Evolutionary conservation across 75 land plant species (phyloP).

Genomic region (Pseudotsuga menziesii): DNA sequence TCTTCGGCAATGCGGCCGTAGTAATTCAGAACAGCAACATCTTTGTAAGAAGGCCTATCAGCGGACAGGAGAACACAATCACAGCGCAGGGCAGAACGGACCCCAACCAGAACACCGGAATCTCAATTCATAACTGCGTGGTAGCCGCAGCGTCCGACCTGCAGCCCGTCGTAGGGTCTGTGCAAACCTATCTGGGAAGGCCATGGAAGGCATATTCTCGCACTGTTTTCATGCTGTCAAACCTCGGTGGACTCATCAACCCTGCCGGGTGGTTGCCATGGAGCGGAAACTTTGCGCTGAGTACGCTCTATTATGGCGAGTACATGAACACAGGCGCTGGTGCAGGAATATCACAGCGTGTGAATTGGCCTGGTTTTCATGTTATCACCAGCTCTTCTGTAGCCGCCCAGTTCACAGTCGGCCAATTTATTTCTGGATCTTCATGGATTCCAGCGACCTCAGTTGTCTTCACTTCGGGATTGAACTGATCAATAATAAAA

Average conservation of each 20-base stretch:
- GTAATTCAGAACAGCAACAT: conserved; percentile 46
- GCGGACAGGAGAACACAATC: conserved; percentile 27
- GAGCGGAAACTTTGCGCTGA: conserved; percentile 19
- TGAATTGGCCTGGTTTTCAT: conserved; percentile 31
- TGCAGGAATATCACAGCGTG: conserved; percentile 21
- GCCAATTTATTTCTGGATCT: conserved; percentile 16
- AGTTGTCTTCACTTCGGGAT: neutral
- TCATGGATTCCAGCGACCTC: conserved; percentile 12
- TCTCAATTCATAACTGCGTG: conserved; percentile 31
- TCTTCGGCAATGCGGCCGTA: conserved; percentile 57
- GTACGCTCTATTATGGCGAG: conserved; percentile 45
- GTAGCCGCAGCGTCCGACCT: conserved; percentile 24
- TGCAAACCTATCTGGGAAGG: conserved; percentile 33
- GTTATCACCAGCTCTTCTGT: neutral
- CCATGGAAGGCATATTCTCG: conserved; percentile 55
- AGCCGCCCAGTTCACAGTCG: conserved; percentile 8
- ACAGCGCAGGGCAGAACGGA: conserved; percentile 42
- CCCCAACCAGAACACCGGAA: conserved; percentile 36
- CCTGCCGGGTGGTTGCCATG: conserved; percentile 48
- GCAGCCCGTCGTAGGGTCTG: neutral
- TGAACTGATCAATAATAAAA: too few species aligned
- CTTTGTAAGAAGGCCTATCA: conserved; percentile 18
- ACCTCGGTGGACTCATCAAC: conserved; percentile 15
- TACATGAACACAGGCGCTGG: conserved; percentile 43
- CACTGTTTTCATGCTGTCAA: conserved; percentile 28